Percentiles rank a stretch among this genome's conserved stretches.
Conservation (phyloP, 2,329 filamentous ascomycete species). For the Stenocarpella maydis region DNA sequence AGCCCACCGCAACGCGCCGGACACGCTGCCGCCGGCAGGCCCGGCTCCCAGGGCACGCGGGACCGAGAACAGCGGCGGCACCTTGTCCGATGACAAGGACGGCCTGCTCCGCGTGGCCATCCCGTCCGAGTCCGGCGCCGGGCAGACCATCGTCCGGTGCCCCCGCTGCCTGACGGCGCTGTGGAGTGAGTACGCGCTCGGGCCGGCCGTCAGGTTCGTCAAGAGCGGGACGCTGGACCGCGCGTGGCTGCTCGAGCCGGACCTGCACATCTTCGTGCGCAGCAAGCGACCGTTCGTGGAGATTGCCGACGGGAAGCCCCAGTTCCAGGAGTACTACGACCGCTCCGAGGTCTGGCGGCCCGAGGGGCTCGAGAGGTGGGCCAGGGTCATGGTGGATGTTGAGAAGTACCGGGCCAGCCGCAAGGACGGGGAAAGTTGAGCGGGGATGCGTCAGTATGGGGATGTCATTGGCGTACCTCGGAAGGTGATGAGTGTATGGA, state of each 20-base stretch:
- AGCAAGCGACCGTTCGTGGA: slow-evolving; percentile 50
- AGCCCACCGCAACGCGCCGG: slow-evolving; percentile 21
- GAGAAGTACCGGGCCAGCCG: slow-evolving; percentile 21
- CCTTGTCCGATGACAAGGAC: neutral
- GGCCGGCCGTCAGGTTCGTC: slow-evolving; percentile 47
- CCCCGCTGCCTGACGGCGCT: slow-evolving; percentile 51
- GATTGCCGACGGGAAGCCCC: slow-evolving; percentile 47
- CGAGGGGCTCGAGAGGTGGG: slow-evolving; percentile 44
- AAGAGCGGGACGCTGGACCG: slow-evolving; percentile 55
- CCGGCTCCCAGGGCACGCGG: neutral
- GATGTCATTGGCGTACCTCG: neutral
- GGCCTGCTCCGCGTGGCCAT: slow-evolving; percentile 36
- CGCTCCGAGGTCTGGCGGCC: slow-evolving; percentile 44
- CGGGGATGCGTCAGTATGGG: neutral
- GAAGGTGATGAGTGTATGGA: neutral
- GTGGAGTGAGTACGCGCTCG: slow-evolving; percentile 51
- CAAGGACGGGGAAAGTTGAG: slow-evolving; percentile 1
- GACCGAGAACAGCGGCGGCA: neutral
- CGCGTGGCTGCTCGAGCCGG: slow-evolving; percentile 49
- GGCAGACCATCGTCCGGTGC: slow-evolving; percentile 53
- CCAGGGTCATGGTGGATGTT: slow-evolving; percentile 39
- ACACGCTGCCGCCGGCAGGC: slow-evolving; percentile 22
- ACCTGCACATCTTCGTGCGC: slow-evolving; percentile 54
- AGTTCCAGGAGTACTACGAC: slow-evolving; percentile 49
- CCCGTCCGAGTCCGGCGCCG: slow-evolving; percentile 51